Evolutionary conservation across 176 grass and related monocot species (phyloP), one percentile per base, ranked within the genome.

Genomic region (Typha latifolia): DNA sequence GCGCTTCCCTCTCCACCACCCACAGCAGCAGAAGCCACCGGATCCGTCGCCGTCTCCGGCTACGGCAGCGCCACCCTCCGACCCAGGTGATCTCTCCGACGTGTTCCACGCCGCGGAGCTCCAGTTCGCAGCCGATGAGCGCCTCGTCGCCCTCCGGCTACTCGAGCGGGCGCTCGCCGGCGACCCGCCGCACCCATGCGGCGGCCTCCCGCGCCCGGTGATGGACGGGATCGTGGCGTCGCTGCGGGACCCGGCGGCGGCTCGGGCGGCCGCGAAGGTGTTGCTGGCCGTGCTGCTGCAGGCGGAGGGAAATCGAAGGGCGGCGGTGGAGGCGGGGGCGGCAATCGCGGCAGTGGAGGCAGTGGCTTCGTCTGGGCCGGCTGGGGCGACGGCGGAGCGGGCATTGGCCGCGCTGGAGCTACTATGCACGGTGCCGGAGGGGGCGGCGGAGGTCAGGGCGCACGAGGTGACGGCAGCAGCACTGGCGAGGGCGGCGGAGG

Each of bases 381-480:
- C 88, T 0, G 89, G 88, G 0, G 69, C 88, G 14, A 97, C 88
- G 2, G 89, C 89, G 2, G 93, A 92, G 76, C 74, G 93, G 74
- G 93, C 88, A 53, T 83, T 92, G 62, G 88, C 93, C 2, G 81
- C 93, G 14, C 71, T 97, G n/a, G 93, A 92, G 77, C 85, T 97
- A 0, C 72, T 97, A 2, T 97, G 88, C 82, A 97, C 88, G 3
- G 88, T 80, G 0, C 8, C 66, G 3, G 88, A 90, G 12, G 93
- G 93, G 1, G 67, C 82, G 10, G 66, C 56, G 2, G 71, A 71
- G 0, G 93, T 91, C 32, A 48, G 88, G 21, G 72, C 51, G 43
- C 85, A 97, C 71, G 50, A 77, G 0, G 64, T 82, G 4, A 81
- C 78, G 0, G 83, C 80, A 15, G 76, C 78, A 0, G 85, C 74